Evolutionary conservation across 768 basidiomycete genomes (phyloP).

Genomic region (Pleurotus platypus): DNA sequence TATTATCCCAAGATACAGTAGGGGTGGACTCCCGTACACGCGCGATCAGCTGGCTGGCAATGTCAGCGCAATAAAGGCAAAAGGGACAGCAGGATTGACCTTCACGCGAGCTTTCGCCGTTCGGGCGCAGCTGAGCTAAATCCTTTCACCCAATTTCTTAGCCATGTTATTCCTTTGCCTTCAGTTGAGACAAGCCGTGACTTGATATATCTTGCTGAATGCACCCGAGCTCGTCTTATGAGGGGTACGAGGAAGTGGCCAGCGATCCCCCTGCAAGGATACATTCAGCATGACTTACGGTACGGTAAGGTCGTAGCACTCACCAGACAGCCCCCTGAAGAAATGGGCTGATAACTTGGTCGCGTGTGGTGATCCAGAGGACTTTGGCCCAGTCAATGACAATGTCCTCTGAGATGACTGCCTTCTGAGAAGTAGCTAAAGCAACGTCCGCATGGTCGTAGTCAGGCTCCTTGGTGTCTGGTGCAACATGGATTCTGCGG

Average conservation of each 20-base stretch:
- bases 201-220: slow-evolving; percentile 24
- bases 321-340: slow-evolving; percentile 68
- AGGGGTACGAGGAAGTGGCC: slow-evolving; percentile 42
- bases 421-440: slow-evolving; percentile 14
- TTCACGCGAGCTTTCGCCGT: background rate
- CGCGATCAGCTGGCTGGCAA: too few relatives aligned
- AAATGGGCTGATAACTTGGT: slow-evolving; percentile 67
- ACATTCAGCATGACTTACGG: background rate
- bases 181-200: slow-evolving; percentile 24
- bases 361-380: slow-evolving; percentile 59
- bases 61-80: too few relatives aligned
- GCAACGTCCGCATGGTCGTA: background rate
- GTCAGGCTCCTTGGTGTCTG: background rate
- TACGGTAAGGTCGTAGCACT: slow-evolving; percentile 16
- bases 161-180: slow-evolving; percentile 37
- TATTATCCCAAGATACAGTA: too few relatives aligned
- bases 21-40: too few relatives aligned
- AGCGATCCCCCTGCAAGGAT: slow-evolving; percentile 36
- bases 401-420: slow-evolving; percentile 27
- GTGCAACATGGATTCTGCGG: slow-evolving; percentile 12
- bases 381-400: slow-evolving; percentile 55
- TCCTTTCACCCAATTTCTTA: slow-evolving; percentile 31
- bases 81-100: too few relatives aligned
- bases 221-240: slow-evolving; percentile 28
- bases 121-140: slow-evolving; percentile 17